Evolutionary conservation across 2,329 filamentous ascomycete species (phyloP), one percentile per base, ranked within the genome.

Genomic region (Chalaropsis ovoidea): DNA sequence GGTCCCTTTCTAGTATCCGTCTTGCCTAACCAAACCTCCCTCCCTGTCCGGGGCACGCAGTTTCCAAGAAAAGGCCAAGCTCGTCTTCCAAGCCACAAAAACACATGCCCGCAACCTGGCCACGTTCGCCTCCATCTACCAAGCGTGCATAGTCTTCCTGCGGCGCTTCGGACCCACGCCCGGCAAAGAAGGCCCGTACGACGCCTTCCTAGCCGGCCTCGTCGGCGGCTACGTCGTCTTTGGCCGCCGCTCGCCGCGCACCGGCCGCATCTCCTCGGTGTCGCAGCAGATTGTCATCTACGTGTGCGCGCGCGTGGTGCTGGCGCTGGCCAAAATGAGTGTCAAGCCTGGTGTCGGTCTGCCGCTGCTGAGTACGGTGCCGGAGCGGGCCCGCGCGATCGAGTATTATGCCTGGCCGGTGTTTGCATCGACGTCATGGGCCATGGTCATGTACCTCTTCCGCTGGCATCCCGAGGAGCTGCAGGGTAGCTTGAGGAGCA

Each of bases 221-320:
- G 74, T 95, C 60, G 94, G 94, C 72, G 94, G 94, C 64, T 99
- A 97, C 80, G 77, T 90, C 68, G 90, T 97, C 69, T 99, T 99
- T 74, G 94, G 93, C 61, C 76, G 79, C 52, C 80, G 82, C 67
- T 82, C 81, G 52, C 76, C 74, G 71, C 86, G 88, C 68, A 78
- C 77, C 45, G 87, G 87, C 71, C 82, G 82, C 74, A 86, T 90
- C 72, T 88, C 87, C 68, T 88, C 85, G 69, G 87, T 96, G 69
- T 95, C 87, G 77, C 90, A 96, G 79, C 93, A 99, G 80, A 99
- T 99, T 74, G 91, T 96, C 75, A 89, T 97, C 71, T 99, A 99
- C 79, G 89, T 99, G 69, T 96, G 96, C 73, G 94, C 94, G 61
- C 86, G 94, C 70, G 94, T 96, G 17, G 82, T 88, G 68, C 83